A percentile compares a stretch with the other conserved stretches of the same genome.
phyloP scores from a whole-genome alignment of 2,329 filamentous ascomycete species.

The Trichoderma polysporum region DNA sequence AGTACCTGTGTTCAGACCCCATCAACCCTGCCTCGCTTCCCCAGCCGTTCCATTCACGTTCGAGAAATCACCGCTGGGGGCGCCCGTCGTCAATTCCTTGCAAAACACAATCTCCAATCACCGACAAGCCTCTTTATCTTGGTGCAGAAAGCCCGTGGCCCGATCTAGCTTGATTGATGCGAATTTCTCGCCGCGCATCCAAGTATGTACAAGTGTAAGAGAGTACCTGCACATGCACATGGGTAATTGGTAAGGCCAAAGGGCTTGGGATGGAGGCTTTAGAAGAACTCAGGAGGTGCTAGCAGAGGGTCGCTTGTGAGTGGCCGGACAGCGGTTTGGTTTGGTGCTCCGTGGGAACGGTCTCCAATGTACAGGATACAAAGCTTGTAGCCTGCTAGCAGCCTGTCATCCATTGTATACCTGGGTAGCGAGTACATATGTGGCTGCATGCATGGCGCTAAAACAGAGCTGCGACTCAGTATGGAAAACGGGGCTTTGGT shows the following conservation, averaged over 20 bases:
- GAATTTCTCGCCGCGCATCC: not conserved
- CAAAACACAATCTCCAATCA: not conserved
- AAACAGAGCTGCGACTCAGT: not conserved
- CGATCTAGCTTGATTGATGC: not conserved
- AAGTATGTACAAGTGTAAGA: not conserved
- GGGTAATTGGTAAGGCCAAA: not conserved
- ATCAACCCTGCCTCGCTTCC: not conserved
- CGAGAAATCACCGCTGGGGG: not conserved
- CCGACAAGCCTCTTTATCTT: not conserved
- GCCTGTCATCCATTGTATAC: not conserved
- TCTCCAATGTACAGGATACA: not conserved
- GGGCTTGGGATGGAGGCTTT: not conserved
- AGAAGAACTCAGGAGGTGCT: conserved; percentile 7
- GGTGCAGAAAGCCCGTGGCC: not conserved
- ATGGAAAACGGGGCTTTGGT: not conserved
- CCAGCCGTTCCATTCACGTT: not conserved
- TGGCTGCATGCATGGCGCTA: conserved; percentile 8
- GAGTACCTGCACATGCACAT: not conserved
- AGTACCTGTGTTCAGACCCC: not conserved
- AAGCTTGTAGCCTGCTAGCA: not conserved
- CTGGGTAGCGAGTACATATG: not conserved
- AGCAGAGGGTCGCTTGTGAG: not conserved
- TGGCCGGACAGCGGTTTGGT: not conserved
- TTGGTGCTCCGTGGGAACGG: no score
- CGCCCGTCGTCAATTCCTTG: not conserved